A percentile compares a stretch with the other conserved stretches of the same genome.
Conservation (phyloP, 768 basidiomycete species). For the Artomyces pyxidatus region DNA sequence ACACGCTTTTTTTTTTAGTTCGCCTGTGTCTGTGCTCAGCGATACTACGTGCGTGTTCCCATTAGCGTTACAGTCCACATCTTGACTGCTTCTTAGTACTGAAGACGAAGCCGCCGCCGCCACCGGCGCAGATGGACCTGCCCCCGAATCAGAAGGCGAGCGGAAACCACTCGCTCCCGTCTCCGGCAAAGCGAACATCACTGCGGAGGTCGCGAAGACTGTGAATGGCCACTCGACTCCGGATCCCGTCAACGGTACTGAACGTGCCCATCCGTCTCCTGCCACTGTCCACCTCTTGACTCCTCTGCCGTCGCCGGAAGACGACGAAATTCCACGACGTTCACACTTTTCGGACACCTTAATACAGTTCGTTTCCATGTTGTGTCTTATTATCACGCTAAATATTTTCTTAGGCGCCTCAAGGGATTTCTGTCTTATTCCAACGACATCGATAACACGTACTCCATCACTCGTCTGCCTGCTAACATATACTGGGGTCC, state of each 20-base stretch:
- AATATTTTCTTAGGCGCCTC: not conserved
- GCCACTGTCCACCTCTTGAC: no score
- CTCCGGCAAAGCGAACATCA: no score
- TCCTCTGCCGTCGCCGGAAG: not conserved
- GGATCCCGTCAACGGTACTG: not conserved
- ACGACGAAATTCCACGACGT: not conserved
- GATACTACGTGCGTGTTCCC: no score
- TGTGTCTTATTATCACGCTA: not conserved
- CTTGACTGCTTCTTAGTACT: no score
- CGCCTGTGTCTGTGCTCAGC: no score
- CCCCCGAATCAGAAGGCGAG: no score
- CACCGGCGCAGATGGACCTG: no score
- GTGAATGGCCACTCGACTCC: not conserved
- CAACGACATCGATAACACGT: not conserved
- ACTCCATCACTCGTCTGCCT: not conserved
- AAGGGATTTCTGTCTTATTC: not conserved
- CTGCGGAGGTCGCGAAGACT: no score
- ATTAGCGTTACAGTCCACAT: no score
- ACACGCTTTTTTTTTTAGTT: no score
- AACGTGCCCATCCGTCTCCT: not conserved
- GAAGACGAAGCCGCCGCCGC: no score
- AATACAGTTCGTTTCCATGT: not conserved
- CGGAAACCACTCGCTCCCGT: no score
- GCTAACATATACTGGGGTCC: not conserved
- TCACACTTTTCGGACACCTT: not conserved